Evolutionary conservation across 495 filamentous ascomycete genomes (phyloP), one percentile per base, ranked within the genome.

Genomic region (Podospora conica): DNA sequence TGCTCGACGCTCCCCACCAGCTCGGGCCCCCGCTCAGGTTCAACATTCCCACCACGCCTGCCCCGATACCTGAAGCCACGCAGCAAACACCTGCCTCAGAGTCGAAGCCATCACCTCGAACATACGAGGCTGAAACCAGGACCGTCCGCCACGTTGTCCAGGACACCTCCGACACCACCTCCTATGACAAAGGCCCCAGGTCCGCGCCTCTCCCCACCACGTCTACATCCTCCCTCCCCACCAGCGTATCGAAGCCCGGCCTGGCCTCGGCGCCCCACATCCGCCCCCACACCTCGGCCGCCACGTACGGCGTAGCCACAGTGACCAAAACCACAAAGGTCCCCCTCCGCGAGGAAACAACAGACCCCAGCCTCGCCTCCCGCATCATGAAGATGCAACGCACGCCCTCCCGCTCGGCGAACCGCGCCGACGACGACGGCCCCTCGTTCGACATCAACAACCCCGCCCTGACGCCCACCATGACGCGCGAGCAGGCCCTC

Each of bases 401-500:
- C 65, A 78, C 75, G 2, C 78, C 80, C 1, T 77, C 77, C 1
- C 70, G 63, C 18, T 55, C 59, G 20, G 65, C 60, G 10, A 53
- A 56, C n/a, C 60, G 31, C 12, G 59, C 25, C n/a, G 62, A 33
- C 8, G 54, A 20, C n/a, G 69, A 73, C 48, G 60, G 60, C 54
- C 75, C 75, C 1, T 73, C 67, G 31, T 83, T 82, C 63, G 80
- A 82, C 72, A 69, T 75, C 21, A 82, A 71, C 65, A 83, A 83
- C 74, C 79, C 81, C 20, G 79, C 79, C 9, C 65, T 85, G 48
- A 81, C 78, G 55, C 83, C 83, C 9, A 85, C 83, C 48, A 83
- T 86, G 82, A 81, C 82, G 29, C 76, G 84, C 60, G 84, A 87
- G 73, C 74, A 87, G 72, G 82, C 82, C n/a, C 75, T 87, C 4